Evolutionary conservation across 371 early-diverging fungal species (phyloP).

Genomic region (Parasitella parasitica): DNA sequence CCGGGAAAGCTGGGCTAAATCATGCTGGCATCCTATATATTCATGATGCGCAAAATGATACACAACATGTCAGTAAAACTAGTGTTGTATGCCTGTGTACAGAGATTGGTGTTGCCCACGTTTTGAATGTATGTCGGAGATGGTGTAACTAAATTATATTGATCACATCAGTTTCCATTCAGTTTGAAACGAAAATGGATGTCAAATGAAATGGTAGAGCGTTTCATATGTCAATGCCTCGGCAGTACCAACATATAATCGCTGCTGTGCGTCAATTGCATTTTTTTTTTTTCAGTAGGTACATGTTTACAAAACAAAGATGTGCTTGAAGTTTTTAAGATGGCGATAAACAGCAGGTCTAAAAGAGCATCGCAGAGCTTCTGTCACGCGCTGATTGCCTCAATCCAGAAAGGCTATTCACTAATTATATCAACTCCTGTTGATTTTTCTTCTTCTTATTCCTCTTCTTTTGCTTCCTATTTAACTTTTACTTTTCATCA

Average conservation of each 20-base stretch:
- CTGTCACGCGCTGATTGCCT: constrained; percentile 29
- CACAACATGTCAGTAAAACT: neutral
- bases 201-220: neutral
- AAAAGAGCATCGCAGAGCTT: constrained; percentile 1
- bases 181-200: neutral
- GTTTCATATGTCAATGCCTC: neutral
- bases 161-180: too few relatives aligned
- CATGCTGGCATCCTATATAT: neutral
- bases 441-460: neutral
- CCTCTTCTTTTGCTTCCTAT: constrained; percentile 1
- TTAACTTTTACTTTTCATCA: constrained; percentile 12
- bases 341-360: neutral
- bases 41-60: neutral
- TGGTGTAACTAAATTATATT: constrained; percentile 3
- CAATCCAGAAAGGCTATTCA: constrained; percentile 25
- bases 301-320: too few relatives aligned
- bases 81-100: neutral
- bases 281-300: too few relatives aligned
- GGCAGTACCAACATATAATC: too few relatives aligned
- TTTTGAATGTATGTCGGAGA: constrained; percentile 1
- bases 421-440: constrained; percentile 7
- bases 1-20: neutral
- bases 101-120: constrained; percentile 14
- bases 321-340: constrained; percentile 13
- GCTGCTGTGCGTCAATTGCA: too few relatives aligned